These are phyloP conservation scores for Smithsoniella earleae DNA, from an alignment of 163 green algal genomes.

Conservation along the genomic window DNA sequence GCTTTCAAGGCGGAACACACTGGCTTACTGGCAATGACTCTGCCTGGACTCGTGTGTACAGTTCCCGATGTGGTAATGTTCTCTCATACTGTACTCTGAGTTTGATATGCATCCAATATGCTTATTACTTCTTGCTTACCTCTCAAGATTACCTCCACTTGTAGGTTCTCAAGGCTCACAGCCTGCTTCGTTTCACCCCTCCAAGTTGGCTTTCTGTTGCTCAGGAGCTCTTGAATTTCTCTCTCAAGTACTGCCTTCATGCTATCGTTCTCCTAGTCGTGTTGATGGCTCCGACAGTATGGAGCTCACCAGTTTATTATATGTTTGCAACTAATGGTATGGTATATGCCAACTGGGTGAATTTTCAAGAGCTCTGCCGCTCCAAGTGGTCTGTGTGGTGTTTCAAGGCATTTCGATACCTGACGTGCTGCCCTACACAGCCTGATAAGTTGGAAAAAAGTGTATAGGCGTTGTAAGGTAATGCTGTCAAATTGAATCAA, in stretches of 20 bases:
- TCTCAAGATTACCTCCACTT: too few species aligned
- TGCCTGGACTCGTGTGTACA: slow-evolving; percentile 11
- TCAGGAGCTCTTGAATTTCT: neutral
- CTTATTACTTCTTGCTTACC: too few species aligned
- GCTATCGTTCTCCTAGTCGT: neutral
- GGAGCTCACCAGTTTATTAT: slow-evolving; percentile 22
- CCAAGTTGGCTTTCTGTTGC: neutral
- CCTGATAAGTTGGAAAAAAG: too few species aligned
- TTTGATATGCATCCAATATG: too few species aligned
- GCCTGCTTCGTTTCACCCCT: neutral
- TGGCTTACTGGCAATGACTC: slow-evolving; percentile 24
- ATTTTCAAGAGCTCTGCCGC: too few species aligned
- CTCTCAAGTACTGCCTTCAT: slow-evolving; percentile 5
- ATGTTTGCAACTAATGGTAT: slow-evolving; percentile 23
- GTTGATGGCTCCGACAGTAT: neutral
- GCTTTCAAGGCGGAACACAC: slow-evolving; percentile 24
- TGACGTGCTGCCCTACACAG: too few species aligned
- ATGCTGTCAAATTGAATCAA: too few species aligned
- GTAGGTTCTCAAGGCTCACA: slow-evolving; percentile 13
- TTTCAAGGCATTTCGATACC: too few species aligned
- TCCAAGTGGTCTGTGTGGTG: too few species aligned
- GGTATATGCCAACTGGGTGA: slow-evolving; percentile 23
- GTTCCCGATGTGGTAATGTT: too few species aligned
- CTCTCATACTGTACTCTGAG: too few species aligned
- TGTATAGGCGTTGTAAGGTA: too few species aligned